Base-by-base conservation (phyloP, 1,284 basidiomycete species). In the Caloboletus inedulis region DNA sequence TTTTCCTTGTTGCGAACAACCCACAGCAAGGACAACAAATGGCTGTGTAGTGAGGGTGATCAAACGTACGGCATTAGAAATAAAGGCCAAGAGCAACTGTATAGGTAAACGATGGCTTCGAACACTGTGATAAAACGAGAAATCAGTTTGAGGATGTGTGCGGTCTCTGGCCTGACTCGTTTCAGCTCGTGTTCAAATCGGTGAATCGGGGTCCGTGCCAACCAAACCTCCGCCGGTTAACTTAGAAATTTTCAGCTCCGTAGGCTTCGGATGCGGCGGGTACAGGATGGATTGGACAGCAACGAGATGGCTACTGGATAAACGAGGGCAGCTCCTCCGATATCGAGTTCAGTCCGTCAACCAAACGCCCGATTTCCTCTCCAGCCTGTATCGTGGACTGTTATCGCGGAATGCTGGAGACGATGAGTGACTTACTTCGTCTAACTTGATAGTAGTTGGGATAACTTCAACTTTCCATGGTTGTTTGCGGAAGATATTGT, bases 361-460 rank as follows among this genome's bases (percentile, higher is more conserved):
- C 82, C 25, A 91, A 69, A 47, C 85, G 74, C 30, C 70, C 77
- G 2, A 74, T 73, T 71, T 84, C 74, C 56, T 77, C 69, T 39
- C 78, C 67, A 33, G 43, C 76, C 85, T 85, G 54, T 4, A 47
- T 18, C 41, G 14, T 33, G 31, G 43, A 42, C 12, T 8, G 40
- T 53, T 42, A 35, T 13, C 30, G 51, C 52, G 35, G 30, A 49
- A 46, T 37, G 18, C 45, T 18, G 30, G 52, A 49, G 49, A 51
- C 45, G 35, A 49, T 10, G 27, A 34, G 14, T 14, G 19, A 77
- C 87, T 62, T 63, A 90, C 91, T 59, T 87, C 74, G 62, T 77
- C 69, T n/a, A 85, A 52, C 59, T 79, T 79, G 51, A 93, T 72
- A 54, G 94, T 82, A 10, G 91, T 92, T 14, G 91, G 91, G 21